These are phyloP conservation scores for Akanthomyces uredinophilus DNA, from an alignment of 2,329 filamentous ascomycete species.

Conservation along the genomic window DNA sequence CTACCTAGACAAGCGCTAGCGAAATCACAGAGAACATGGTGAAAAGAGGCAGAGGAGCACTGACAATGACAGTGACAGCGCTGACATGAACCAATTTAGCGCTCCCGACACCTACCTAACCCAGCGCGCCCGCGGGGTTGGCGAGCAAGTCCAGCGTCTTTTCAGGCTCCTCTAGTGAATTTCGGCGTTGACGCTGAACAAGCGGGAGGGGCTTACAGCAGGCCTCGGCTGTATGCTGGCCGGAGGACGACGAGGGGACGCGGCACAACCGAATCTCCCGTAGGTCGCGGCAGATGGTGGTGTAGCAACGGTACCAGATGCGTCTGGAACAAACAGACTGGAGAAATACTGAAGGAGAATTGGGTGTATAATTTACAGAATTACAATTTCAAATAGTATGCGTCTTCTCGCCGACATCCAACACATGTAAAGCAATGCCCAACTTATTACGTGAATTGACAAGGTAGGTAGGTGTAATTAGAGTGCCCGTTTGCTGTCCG, in stretches of 20 bases:
- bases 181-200: no score
- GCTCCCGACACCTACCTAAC: no score
- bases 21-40: background rate
- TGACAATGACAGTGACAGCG: no score
- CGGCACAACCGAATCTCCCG: background rate
- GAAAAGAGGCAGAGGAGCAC: background rate
- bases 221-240: constrained; percentile 2
- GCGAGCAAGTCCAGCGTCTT: no score
- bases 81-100: no score
- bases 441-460: background rate
- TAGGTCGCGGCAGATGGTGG: background rate
- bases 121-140: background rate
- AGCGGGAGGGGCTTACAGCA: background rate
- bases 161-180: no score
- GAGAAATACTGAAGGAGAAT: no score
- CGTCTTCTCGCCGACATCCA: background rate
- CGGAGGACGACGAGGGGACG: background rate
- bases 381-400: background rate
- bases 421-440: background rate
- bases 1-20: background rate
- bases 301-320: background rate
- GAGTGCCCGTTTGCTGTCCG: no score
- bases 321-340: background rate
- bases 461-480: no score
- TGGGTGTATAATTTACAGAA: background rate